Evolutionary conservation across 108 stramenopile genomes (phyloP), one percentile per base, ranked within the genome.

Genomic region (Skeletonema potamos): DNA sequence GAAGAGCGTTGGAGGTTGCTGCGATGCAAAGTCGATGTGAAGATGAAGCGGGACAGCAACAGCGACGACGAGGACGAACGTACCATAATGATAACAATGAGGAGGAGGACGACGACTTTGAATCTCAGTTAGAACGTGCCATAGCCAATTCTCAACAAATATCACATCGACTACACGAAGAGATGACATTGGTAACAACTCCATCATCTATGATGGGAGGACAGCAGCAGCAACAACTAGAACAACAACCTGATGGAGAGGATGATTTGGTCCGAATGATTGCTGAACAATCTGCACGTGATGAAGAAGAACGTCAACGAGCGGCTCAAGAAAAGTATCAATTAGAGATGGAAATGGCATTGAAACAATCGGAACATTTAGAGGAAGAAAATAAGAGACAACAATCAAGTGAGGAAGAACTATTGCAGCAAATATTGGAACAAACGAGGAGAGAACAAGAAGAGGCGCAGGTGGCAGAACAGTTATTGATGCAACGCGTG

Each of bases 1-100:
- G 64, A 46, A 66, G 64, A 30, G 44, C 64, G 8, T 18, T 66
- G 27, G 64, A 66, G 17, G 29, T 28, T 22, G 64, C 64, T 9
- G 41, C 48, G 6, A 66, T 51, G 22, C 48, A 51, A 51, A 51
- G 48, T 22, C 48, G 20, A 0, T 22, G n/a, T 51, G 48, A 51
- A 51, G 48, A 51, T 4, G 22, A 51, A 6, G 4, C 6, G 1
- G 36, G 36, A 46, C 44, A 46, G 1, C 36, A 12, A 41, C 39
- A 41, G 39, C 39, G 39, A n/a, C 39, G 4, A 41, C 0, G 15
- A n/a, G 15, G 6, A 6, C 39, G 39, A n/a, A 41, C 3, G 0
- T n/a, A 41, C 39, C 3, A 41, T 41, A 10, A 36, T 36, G 39
- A 41, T 41, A n/a, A n/a, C n/a, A n/a, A n/a, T n/a, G n/a, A n/a